Evolutionary conservation across 371 early-diverging fungal genomes (phyloP).

Genomic region (Synchytrium microbalum): DNA sequence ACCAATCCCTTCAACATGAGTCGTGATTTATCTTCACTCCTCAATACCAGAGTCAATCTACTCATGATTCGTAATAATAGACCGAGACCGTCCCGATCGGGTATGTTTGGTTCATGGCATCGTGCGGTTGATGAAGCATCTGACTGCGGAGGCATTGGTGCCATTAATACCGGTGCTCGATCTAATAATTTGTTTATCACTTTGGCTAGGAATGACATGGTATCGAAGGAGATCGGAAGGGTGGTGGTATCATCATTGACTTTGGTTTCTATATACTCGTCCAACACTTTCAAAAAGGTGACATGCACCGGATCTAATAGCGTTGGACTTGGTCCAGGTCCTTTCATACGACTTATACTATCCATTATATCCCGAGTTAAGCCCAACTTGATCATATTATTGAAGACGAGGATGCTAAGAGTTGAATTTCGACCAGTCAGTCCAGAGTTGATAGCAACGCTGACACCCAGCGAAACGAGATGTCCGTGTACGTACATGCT

Average conservation of each 20-base stretch:
- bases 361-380: conserved; percentile 19
- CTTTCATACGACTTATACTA: conserved; percentile 10
- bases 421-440: not conserved
- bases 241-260: not conserved
- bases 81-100: not conserved
- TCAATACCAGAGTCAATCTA: not conserved
- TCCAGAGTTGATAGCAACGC: not conserved
- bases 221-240: conserved; percentile 14
- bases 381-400: conserved; percentile 24
- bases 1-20: conserved; percentile 5
- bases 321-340: not conserved
- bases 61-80: not conserved
- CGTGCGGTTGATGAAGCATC: not conserved
- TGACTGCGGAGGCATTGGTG: not conserved
- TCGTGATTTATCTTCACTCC: not conserved
- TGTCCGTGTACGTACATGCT: conserved; percentile 12
- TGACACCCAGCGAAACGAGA: not conserved
- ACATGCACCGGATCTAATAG: conserved; percentile 15
- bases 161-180: not conserved
- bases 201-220: conserved; percentile 7
- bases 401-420: conserved; percentile 12
- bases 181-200: not conserved
- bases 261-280: conserved; percentile 17
- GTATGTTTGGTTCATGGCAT: no score
- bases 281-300: conserved; percentile 23